phyloP scores from a whole-genome alignment of 768 basidiomycete genomes.

The Russula sp. region DNA sequence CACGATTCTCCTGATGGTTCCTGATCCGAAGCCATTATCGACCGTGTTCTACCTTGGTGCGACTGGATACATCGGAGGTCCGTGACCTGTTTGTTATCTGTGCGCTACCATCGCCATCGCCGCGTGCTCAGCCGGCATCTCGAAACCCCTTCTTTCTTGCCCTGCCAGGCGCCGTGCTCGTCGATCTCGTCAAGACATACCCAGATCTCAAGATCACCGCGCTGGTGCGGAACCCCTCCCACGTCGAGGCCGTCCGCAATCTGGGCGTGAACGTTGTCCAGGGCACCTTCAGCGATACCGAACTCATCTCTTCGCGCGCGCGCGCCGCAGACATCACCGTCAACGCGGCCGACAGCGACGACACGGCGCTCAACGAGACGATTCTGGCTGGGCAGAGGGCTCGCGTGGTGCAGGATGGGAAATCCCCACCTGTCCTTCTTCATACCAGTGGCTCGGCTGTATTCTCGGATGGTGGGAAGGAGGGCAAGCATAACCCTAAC shows the following conservation, averaged over 20 bases:
- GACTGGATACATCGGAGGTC: conserved; percentile 16
- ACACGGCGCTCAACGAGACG: not conserved
- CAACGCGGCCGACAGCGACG: conserved; percentile 9
- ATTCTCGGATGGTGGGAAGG: not conserved
- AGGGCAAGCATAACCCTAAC: conserved; percentile 8
- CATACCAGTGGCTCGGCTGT: conserved; percentile 12
- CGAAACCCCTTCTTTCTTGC: not conserved
- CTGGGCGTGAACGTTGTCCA: not conserved
- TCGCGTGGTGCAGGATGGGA: conserved; percentile 2
- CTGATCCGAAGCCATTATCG: not conserved
- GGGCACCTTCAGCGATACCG: conserved; percentile 1
- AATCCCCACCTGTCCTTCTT: not conserved
- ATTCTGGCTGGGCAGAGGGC: conserved; percentile 8
- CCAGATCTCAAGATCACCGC: conserved; percentile 3
- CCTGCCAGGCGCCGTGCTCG: conserved; percentile 1
- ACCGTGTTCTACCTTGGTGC: conserved; percentile 12
- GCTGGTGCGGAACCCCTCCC: conserved; percentile 1
- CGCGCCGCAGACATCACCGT: conserved; percentile 5
- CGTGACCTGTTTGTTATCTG: not conserved
- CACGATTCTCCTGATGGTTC: not conserved
- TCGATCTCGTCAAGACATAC: not conserved
- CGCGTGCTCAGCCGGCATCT: too few relatives aligned
- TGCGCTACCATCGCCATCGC: too few relatives aligned
- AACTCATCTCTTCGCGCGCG: not conserved
- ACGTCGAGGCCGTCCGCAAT: not conserved